Conservation (phyloP, 1,284 basidiomycete species). For the Leccinum fallax region DNA sequence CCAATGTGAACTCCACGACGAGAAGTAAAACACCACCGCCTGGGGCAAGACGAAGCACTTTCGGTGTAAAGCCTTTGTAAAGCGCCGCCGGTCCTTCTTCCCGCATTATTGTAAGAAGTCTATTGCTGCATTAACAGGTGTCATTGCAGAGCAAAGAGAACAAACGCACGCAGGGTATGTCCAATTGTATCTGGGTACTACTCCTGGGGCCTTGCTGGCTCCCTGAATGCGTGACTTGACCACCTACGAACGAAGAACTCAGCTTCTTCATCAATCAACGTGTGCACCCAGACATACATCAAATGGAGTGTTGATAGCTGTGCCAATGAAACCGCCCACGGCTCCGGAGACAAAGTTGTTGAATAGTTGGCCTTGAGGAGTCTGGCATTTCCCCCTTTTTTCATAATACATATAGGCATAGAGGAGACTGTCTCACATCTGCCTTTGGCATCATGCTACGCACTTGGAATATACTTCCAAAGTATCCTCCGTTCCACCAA, state of each 20-base stretch:
- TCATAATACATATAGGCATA: background rate
- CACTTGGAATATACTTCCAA: conserved; percentile 89
- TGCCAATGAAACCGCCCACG: conserved; percentile 91
- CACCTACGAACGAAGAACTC: conserved; percentile 46
- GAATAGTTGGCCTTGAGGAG: conserved; percentile 68
- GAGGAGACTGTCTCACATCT: conserved; percentile 49
- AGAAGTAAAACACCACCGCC: conserved; percentile 94
- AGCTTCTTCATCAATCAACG: background rate
- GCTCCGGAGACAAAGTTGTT: conserved; percentile 95
- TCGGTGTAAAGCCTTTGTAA: conserved; percentile 93
- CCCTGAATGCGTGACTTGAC: conserved; percentile 97
- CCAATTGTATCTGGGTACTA: conserved; percentile 88
- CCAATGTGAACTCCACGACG: conserved; percentile 84
- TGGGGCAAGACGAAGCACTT: conserved; percentile 86
- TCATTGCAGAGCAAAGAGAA: background rate
- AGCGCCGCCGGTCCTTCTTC: conserved; percentile 90
- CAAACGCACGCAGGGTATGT: conserved; percentile 74
- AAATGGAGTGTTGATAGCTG: conserved; percentile 78
- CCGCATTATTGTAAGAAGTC: conserved; percentile 76
- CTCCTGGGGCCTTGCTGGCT: conserved; percentile 63
- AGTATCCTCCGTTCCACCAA: conserved; percentile 95
- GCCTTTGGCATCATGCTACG: conserved; percentile 81
- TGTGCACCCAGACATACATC: conserved; percentile 46
- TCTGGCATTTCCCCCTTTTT: conserved; percentile 41
- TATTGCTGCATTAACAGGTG: conserved; percentile 23